Percentiles rank a stretch among this genome's conserved stretches.
phyloP scores from a whole-genome alignment of 2,329 filamentous ascomycete genomes.

The Penicillium palitans region DNA sequence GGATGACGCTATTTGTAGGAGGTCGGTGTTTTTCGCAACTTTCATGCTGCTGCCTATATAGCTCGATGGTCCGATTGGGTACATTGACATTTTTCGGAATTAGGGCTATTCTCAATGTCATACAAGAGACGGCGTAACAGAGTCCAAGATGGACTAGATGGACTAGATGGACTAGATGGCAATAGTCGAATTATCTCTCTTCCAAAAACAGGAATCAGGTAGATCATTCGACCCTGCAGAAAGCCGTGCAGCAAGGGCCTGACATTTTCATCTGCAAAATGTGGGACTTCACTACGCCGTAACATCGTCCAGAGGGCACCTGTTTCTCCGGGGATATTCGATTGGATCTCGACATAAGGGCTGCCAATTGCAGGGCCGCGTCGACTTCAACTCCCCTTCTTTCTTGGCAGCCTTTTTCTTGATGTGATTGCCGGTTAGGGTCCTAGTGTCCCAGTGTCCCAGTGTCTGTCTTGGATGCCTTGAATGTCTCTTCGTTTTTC shows the following conservation, averaged over 20 bases:
- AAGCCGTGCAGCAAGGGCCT: slow-evolving; percentile 5
- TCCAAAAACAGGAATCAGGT: neutral
- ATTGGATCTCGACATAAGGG: neutral
- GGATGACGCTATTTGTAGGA: neutral
- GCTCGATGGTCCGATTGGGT: neutral
- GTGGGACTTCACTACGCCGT: neutral
- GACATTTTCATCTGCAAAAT: neutral
- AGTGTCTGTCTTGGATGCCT: neutral
- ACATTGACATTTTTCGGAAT: neutral
- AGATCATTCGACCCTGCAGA: slow-evolving; percentile 7
- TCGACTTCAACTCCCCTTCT: slow-evolving; percentile 4
- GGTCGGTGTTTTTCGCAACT: neutral
- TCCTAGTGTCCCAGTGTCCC: neutral
- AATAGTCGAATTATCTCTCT: neutral
- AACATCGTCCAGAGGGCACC: neutral
- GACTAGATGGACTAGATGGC: neutral
- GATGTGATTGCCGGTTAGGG: neutral
- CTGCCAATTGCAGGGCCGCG: slow-evolving; percentile 3
- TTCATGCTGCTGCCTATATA: neutral
- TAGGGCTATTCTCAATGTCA: neutral
- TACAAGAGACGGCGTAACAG: neutral
- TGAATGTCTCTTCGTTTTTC: no score
- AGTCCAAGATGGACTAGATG: neutral
- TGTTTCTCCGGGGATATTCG: neutral
- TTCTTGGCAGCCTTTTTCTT: slow-evolving; percentile 10